Base-by-base conservation (phyloP, 495 filamentous ascomycete genomes). In the Penicillium paxilli region DNA sequence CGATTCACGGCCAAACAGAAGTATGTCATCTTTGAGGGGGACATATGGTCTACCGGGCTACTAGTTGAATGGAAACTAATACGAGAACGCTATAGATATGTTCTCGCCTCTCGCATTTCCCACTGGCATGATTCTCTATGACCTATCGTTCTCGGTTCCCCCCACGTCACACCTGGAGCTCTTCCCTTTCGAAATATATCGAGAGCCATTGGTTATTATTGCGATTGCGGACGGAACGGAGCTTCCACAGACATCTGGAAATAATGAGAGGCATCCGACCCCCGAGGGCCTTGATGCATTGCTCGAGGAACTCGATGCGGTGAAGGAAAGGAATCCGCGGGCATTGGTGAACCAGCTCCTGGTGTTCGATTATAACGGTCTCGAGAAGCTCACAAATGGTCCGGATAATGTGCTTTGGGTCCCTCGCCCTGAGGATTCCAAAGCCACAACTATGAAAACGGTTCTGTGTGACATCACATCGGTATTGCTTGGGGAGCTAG, bases 91-190 rank as follows among this genome's bases (percentile, higher is more conserved):
- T 55, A 54, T 64, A 96, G 92, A 91, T 63, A 92, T 96, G 87
- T 96, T 98, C 68, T 95, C 91, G 38, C 94, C 94, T 22, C 77
- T 96, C 58, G 91, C 91, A 2, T 98, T 96, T 67, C 93, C 93
- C 8, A 83, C 84, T 54, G 94, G 94, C 49, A 83, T 86, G 57
- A 87, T 99, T 58, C 81, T 97, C 55, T 97, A 95, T 79, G 88
- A 96, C 66, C 79, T 97, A 48, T 87, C 89, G 33, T 90, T 87
- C 46, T 87, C 89, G 55, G 76, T 89, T 56, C 85, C 91, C 44
- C 82, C 90, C 30, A 79, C 87, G 30, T 88, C 89, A 32, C 91
- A 92, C 65, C 73, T 91, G 16, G 81, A 88, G 19, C 69, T 93
- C 25, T 87, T 87, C 14, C 92, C 92, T 1, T 96, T 95, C 71